Conservation (phyloP, 805 yeast species). For the Ogataea methanolica region DNA sequence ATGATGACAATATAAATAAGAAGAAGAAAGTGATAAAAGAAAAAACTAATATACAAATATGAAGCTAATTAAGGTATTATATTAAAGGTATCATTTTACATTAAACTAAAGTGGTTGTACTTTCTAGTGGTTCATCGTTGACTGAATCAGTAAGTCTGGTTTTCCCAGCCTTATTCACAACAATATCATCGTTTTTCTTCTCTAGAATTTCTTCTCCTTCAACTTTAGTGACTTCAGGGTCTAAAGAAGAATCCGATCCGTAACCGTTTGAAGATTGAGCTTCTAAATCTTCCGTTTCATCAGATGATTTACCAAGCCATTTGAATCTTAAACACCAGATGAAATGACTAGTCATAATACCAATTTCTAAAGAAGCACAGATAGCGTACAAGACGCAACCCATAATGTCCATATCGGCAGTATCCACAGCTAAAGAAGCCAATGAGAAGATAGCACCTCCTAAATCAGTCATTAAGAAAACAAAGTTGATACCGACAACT, state of each 20-base stretch:
- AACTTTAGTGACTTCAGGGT: slow-evolving; percentile 4
- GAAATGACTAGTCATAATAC: slow-evolving; percentile 65
- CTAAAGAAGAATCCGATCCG: not conserved
- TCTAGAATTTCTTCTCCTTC: not conserved
- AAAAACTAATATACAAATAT: too few species aligned
- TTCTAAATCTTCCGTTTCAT: slow-evolving; percentile 3
- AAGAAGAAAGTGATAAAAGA: not conserved
- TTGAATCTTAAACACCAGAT: slow-evolving; percentile 58
- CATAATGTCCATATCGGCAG: slow-evolving; percentile 61
- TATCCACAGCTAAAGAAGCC: slow-evolving; percentile 47
- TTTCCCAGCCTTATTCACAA: not conserved
- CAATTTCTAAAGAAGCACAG: slow-evolving; percentile 71
- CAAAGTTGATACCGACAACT: slow-evolving; percentile 51
- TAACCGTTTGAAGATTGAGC: not conserved
- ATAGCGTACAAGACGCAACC: slow-evolving; percentile 73
- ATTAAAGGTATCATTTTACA: not conserved
- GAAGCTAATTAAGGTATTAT: too few species aligned
- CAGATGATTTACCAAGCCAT: slow-evolving; percentile 9
- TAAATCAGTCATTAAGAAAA: slow-evolving; percentile 45
- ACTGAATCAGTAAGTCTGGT: not conserved
- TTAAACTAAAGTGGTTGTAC: not conserved
- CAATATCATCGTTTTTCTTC: not conserved
- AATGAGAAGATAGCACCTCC: slow-evolving; percentile 61
- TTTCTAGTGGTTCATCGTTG: not conserved
- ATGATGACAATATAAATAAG: not conserved